phyloP scores from a whole-genome alignment of 805 yeast species.

The Candida sithepensis region DNA sequence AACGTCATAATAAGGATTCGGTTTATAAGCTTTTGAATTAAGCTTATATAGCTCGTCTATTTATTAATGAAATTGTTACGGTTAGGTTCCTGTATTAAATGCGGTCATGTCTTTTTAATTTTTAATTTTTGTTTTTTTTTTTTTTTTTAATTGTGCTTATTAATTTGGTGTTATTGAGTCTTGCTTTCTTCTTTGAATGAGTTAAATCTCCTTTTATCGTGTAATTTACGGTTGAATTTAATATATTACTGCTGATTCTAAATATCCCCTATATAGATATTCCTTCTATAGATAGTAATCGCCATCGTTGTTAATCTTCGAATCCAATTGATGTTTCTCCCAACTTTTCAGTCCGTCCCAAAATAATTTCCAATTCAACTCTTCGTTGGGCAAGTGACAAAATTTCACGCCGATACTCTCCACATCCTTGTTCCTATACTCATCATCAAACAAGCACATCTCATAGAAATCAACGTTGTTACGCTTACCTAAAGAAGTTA shows the following conservation, averaged over 20 bases:
- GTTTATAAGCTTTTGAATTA: not conserved
- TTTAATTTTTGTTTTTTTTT: not conserved
- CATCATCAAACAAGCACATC: conserved; percentile 74
- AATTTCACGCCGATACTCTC: conserved; percentile 67
- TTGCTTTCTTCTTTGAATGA: not conserved
- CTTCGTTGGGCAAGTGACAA: conserved; percentile 56
- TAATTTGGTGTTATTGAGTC: not conserved
- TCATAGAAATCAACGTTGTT: conserved; percentile 45
- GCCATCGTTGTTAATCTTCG: not conserved
- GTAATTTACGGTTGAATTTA: not conserved
- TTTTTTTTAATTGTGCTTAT: no score
- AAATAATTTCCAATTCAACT: conserved; percentile 52
- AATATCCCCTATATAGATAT: not conserved
- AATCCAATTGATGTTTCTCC: conserved; percentile 14
- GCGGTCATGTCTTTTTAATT: not conserved
- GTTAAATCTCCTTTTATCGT: not conserved
- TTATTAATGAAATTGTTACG: not conserved
- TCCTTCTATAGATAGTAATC: not conserved
- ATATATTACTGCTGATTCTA: not conserved
- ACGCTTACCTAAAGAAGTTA: conserved; percentile 43
- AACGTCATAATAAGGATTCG: not conserved
- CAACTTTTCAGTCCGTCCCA: conserved; percentile 40
- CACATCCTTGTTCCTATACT: conserved; percentile 72
- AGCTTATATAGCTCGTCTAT: not conserved
- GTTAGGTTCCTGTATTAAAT: not conserved